Evolutionary conservation across 805 yeast genomes (phyloP), one percentile per base, ranked within the genome.

Genomic region (Sugiyamaella boreocaroliniensis): DNA sequence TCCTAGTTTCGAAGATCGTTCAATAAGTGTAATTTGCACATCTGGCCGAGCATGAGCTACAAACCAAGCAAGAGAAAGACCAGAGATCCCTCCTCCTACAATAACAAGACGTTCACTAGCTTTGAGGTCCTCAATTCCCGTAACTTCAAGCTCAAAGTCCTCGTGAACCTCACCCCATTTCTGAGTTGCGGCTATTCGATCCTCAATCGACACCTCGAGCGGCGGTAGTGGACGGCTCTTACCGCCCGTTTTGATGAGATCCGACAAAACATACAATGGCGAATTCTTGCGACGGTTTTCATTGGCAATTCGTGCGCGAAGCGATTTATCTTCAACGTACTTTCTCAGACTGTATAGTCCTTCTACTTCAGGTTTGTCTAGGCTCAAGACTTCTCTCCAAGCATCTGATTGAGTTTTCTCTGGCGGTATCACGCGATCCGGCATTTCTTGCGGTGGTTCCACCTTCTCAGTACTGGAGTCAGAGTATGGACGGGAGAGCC

Each of bases 71-170:
- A 69, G 52, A 1, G 89, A 72, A 2, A 93, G 72, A 0, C 97
- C 97, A 0, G 96, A 85, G 1, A 92, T 78, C 0, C 99, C 99
- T 0, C 86, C 84, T 0, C 99, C 99, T 1, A 89, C 64, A 0
- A 90, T 86, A 0, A 86, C 89, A 1, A 89, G 82, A 18, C 67
- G 67, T 0, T 60, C 64, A 29, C 63, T 62, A 9, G 49, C 80
- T 11, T 54, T 43, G 32, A 68, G 46, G 18, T 65, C 56, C 48
- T 61, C 60, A 12, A 67, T 53, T 6, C 68, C 62, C 11, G 66
- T 58, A 10, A 61, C 45, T n/a, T 50, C 51, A 7, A 59, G 52
- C 50, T 68, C 71, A 14, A 47, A 18, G 29, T 63, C 65, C 1
- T 67, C 65, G 6, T 66, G 54, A 15, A 68, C 32, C 10, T 55